Evolutionary conservation across 345 rosid species (phyloP), one percentile per base, ranked within the genome.

Genomic region (Geranium brycei): DNA sequence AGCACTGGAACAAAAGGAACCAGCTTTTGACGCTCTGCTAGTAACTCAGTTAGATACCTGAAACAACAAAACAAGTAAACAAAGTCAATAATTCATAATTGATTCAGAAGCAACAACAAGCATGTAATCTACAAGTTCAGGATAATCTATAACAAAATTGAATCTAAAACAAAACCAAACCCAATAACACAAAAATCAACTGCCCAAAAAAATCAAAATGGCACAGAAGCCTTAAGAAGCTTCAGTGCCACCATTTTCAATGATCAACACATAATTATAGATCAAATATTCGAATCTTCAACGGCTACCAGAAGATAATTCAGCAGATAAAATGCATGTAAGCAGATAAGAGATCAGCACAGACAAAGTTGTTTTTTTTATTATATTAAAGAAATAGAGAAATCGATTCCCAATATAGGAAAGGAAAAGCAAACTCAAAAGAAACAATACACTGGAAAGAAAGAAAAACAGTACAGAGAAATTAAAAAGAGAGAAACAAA

Each of bases 1-100:
- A 92, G 77, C 68, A 92, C 90, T 1, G 87, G 82, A 76, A 80
- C 14, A 67, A 92, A 89, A 13, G 92, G 93, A 73, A 51, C 73
- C 17, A 92, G 76, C 76, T 92, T 92, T 63, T 74, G 79, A 59
- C 87, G 89, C 83, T 89, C 97, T n/a, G 75, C 93, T 30, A 86
- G 70, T 67, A 92, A 76, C 75, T 86, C 97, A 0, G 83, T 72
- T 17, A 92, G 83, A 80, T 92, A 92, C 72, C 95, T 92, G 84
- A 63, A 64, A 72, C 67, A 30, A 19, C 28, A 23, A 23, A 23
- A 23, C 16, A 31, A 64, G 66, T 51, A 64, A 51, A 14, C 13
- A 2, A 67, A 35, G 63, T 19, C 68, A 62, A 64, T 51, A 17
- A 60, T 60, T 31, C 58, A 64, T 51, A 17, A 60, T 60, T 31